A percentile compares a stretch with the other conserved stretches of the same genome.
Conservation (phyloP, 805 yeast genomes). For the Saccharomycopsis microspora region DNA sequence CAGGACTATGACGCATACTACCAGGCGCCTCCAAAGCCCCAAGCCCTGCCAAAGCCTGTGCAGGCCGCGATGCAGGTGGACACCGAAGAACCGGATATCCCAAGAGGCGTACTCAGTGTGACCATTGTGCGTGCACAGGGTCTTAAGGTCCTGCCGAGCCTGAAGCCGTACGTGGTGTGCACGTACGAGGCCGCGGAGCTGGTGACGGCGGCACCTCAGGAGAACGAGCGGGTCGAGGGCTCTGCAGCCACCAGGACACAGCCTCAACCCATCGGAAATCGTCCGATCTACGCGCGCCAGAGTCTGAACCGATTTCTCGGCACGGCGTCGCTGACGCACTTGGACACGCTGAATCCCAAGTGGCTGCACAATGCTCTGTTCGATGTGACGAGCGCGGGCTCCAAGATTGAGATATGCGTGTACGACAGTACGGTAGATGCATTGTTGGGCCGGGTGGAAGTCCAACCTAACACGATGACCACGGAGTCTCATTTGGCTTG, state of each 20-base stretch:
- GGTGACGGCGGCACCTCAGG: constrained; percentile 69
- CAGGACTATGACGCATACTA: constrained; percentile 8
- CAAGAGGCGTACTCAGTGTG: constrained; percentile 68
- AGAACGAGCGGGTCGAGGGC: constrained; percentile 20
- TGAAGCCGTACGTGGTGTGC: constrained; percentile 84
- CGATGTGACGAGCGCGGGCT: constrained; percentile 77
- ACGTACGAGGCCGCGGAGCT: constrained; percentile 87
- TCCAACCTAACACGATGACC: constrained; percentile 44
- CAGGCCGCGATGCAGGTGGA: constrained; percentile 12
- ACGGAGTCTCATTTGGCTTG: constrained; percentile 37
- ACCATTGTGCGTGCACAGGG: constrained; percentile 72
- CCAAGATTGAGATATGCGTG: constrained; percentile 81
- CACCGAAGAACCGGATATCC: constrained; percentile 16
- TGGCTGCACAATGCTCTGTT: constrained; percentile 93
- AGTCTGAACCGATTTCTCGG: constrained; percentile 28
- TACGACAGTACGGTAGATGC: constrained; percentile 82
- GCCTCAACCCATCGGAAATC: constrained; percentile 20
- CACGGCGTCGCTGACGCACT: constrained; percentile 17
- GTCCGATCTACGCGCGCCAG: constrained; percentile 33
- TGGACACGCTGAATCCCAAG: constrained; percentile 47
- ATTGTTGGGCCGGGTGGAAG: constrained; percentile 75
- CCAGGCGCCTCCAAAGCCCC: constrained; percentile 12
- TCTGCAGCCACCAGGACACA: background rate
- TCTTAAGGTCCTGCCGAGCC: constrained; percentile 41
- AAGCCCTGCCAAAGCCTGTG: background rate